Conservation (phyloP, 257 asterid species). For the Penstemon davidsonii region DNA sequence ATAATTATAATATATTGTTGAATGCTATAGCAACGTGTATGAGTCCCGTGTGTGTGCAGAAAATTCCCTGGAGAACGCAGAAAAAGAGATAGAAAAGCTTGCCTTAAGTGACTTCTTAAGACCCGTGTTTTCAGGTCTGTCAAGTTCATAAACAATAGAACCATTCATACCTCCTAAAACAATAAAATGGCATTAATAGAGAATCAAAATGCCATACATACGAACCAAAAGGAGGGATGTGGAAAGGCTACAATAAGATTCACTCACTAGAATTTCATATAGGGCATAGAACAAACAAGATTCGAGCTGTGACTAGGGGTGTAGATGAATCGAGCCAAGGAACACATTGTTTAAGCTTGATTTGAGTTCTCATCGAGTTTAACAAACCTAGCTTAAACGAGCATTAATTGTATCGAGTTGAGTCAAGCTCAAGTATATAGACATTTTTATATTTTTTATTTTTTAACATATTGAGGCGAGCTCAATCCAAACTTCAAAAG, state of each 20-base stretch:
- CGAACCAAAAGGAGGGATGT: background rate
- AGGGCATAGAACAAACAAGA: constrained; percentile 1
- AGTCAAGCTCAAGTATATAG: background rate
- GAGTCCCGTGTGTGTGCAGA: constrained; percentile 7
- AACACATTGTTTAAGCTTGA: background rate
- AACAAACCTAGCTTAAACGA: background rate
- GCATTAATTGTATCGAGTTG: background rate
- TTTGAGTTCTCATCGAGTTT: background rate
- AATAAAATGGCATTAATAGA: constrained; percentile 14
- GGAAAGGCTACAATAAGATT: background rate
- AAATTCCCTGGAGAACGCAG: background rate
- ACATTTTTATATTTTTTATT: no score
- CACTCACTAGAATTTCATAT: background rate
- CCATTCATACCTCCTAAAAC: constrained; percentile 96
- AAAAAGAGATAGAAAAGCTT: constrained; percentile 27
- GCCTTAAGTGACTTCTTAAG: constrained; percentile 79
- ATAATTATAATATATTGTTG: background rate
- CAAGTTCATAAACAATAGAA: constrained; percentile 78
- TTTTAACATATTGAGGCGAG: no score
- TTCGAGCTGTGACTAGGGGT: background rate
- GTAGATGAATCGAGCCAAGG: background rate
- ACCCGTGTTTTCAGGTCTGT: constrained; percentile 82
- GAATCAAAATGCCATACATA: background rate
- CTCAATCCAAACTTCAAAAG: no score
- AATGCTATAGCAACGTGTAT: background rate